Base-by-base conservation (phyloP, 345 rosid genomes). In the Salix arbutifolia region DNA sequence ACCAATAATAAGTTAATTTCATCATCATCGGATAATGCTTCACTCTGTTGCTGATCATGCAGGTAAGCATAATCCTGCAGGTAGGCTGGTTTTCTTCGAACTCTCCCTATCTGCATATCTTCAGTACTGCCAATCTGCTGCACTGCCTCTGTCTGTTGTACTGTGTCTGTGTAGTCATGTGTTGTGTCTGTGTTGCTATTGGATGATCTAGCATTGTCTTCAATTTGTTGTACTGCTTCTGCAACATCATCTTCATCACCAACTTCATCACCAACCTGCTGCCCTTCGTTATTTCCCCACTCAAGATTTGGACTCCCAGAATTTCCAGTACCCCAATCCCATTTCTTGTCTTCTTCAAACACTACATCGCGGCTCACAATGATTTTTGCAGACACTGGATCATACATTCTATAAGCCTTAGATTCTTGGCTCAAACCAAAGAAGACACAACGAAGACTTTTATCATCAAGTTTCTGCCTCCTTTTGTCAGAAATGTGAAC, bases 21-120 rank as follows among this genome's bases (percentile, higher is more conserved):
- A 30, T 30, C 31, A 30, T 2, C 2, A 4, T 37, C 2, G 1
- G 2, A 1, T 1, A 37, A 30, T 1, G 0, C 8, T 0, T 11
- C 13, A 23, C 67, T 2, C 31, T 4, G n/a, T 30, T 30, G 3
- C 31, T 30, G 3, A 30, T 31, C 33, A 31, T 31, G 33, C 4
- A 2, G 1, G 28, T 64, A 28, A 31, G 33, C 67, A 25, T 64
- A 64, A 64, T 64, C 67, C 28, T 64, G 0, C 18, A 64, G 1
- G 13, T 26, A 62, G 1, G 28, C 1, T 26, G 67, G 67, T 18
- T 13, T 0, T 62, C 9, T n/a, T 25, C 67, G 1, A 3, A 12
- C 6, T 12, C 67, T 62, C 4, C 25, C 25, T 62, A n/a, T n/a
- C n/a, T n/a, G n/a, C n/a, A n/a, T n/a, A n/a, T n/a, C n/a, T n/a